phyloP scores from a whole-genome alignment of 768 basidiomycete species.

The Lactarius psammicola region DNA sequence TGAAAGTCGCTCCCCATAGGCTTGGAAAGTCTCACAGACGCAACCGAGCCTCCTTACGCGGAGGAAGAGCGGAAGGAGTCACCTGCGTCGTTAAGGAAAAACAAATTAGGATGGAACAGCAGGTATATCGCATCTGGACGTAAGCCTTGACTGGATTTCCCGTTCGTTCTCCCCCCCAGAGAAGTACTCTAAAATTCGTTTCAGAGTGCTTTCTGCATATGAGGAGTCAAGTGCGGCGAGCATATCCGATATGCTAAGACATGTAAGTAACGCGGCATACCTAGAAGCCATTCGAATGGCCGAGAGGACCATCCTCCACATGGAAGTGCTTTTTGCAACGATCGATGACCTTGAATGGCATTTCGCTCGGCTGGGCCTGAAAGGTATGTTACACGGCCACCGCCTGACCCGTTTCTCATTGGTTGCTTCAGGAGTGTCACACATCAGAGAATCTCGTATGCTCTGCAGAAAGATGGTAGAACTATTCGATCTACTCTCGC shows the following conservation, averaged over 20 bases:
- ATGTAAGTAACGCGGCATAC: constrained; percentile 95
- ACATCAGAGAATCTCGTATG: constrained; percentile 97
- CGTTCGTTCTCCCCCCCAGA: neutral
- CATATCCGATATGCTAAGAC: constrained; percentile 97
- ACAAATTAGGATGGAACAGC: constrained; percentile 92
- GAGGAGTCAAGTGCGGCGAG: constrained; percentile 99
- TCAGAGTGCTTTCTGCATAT: constrained; percentile 89
- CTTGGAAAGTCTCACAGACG: constrained; percentile 52
- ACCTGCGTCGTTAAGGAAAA: constrained; percentile 79
- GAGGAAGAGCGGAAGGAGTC: constrained; percentile 84
- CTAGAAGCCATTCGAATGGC: constrained; percentile 97
- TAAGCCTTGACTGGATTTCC: constrained; percentile 42
- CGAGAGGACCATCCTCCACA: constrained; percentile 96
- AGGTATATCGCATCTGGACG: constrained; percentile 99
- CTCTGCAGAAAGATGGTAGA: constrained; percentile 98
- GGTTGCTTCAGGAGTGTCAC: constrained; percentile 76
- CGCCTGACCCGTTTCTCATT: neutral
- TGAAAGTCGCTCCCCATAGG: constrained; percentile 78
- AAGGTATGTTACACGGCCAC: constrained; percentile 56
- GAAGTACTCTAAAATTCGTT: constrained; percentile 15
- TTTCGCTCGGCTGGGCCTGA: constrained; percentile 73
- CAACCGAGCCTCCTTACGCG: constrained; percentile 51
- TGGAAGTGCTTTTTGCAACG: constrained; percentile 94
- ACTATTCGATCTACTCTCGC: constrained; percentile 94
- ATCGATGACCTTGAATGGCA: constrained; percentile 95